Evolutionary conservation across 129 eudicot species (phyloP).

Genomic region (Logfia minima): DNA sequence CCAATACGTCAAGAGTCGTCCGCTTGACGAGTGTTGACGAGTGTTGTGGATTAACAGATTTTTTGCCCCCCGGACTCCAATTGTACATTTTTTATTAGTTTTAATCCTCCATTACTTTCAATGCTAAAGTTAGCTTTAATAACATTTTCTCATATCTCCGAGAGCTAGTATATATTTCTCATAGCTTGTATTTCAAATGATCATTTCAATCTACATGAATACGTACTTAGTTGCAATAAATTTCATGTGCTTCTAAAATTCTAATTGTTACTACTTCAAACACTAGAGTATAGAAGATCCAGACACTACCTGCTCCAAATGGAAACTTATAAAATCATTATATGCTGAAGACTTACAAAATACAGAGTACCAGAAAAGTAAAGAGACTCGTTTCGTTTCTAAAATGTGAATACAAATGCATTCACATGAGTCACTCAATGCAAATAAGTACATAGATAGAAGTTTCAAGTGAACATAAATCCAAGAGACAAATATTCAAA

Average conservation of each 20-base stretch:
- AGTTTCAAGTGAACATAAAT: slow-evolving; percentile 9
- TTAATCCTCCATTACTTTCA: background rate
- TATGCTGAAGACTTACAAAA: background rate
- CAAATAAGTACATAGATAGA: slow-evolving; percentile 22
- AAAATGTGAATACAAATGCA: slow-evolving; percentile 1
- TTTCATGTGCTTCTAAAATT: background rate
- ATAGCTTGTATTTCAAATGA: too few relatives aligned
- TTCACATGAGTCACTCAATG: background rate
- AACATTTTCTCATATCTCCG: background rate
- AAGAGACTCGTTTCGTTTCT: background rate
- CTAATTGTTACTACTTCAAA: background rate
- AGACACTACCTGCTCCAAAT: background rate
- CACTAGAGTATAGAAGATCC: background rate
- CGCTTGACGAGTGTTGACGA: background rate
- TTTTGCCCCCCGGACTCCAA: background rate
- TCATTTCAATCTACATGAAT: background rate
- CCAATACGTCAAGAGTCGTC: background rate
- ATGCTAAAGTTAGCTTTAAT: background rate
- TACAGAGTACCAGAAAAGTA: background rate
- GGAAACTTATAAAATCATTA: background rate
- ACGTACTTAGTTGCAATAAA: background rate
- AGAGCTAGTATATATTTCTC: background rate
- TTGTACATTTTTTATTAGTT: background rate
- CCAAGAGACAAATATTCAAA: slow-evolving; percentile 25
- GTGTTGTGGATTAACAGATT: background rate